These are phyloP conservation scores for Phanerochaete sordida DNA, from an alignment of 768 basidiomycete species.

Conservation along the genomic window DNA sequence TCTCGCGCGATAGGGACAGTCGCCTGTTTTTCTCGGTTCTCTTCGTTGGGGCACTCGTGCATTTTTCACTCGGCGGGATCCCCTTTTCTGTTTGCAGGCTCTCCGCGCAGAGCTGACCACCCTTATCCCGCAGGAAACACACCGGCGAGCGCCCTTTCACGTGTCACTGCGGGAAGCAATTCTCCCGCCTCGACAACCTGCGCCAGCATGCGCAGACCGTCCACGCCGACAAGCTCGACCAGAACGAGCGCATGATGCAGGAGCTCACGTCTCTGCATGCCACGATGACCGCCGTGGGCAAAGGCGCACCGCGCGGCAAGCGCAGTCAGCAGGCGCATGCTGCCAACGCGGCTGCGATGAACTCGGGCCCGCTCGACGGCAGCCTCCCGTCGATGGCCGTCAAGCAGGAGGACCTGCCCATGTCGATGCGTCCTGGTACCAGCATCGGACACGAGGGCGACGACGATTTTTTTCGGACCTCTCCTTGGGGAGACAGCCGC, in stretches of 20 bases:
- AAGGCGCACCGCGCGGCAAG: slow-evolving; percentile 37
- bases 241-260: slow-evolving; percentile 91
- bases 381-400: slow-evolving; percentile 24
- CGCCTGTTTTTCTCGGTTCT: too few species aligned
- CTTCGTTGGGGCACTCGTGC: too few species aligned
- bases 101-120: not conserved
- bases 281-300: slow-evolving; percentile 60
- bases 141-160: slow-evolving; percentile 96
- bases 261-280: slow-evolving; percentile 83
- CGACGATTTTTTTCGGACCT: slow-evolving; percentile 22
- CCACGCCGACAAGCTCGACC: slow-evolving; percentile 88
- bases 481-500: slow-evolving; percentile 24
- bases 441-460: slow-evolving; percentile 67
- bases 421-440: slow-evolving; percentile 63
- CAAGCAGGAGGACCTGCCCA: slow-evolving; percentile 45
- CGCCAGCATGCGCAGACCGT: slow-evolving; percentile 97
- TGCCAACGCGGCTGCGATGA: not conserved
- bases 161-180: slow-evolving; percentile 94
- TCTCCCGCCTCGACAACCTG: slow-evolving; percentile 94
- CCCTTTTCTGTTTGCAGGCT: not conserved
- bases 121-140: slow-evolving; percentile 68
- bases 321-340: slow-evolving; percentile 27
- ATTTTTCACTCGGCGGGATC: too few species aligned
- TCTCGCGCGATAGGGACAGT: too few species aligned
- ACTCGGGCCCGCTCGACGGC: not conserved